phyloP scores from a whole-genome alignment of 2,329 filamentous ascomycete species.

The Fusarium sp. region DNA sequence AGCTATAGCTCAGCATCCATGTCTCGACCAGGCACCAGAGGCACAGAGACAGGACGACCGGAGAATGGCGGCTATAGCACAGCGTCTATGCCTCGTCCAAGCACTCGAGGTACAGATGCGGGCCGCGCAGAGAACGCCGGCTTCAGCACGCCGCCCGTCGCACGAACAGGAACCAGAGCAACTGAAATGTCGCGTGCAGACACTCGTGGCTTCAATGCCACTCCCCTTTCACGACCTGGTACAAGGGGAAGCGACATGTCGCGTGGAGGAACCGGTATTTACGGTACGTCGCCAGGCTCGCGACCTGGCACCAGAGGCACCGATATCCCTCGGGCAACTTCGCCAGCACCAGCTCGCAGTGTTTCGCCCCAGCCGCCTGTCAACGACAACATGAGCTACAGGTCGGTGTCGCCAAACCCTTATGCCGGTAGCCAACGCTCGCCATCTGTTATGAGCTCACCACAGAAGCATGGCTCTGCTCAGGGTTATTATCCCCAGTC shows the following conservation, averaged over 20 bases:
- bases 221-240: constrained; percentile 57
- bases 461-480: constrained; percentile 60
- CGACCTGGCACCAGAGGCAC: constrained; percentile 69
- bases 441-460: constrained; percentile 54
- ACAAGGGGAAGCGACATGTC: constrained; percentile 51
- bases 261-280: constrained; percentile 44
- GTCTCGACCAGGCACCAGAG: constrained; percentile 39
- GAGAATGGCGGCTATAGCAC: constrained; percentile 46
- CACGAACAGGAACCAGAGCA: constrained; percentile 40
- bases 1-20: constrained; percentile 41
- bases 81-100: constrained; percentile 28
- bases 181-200: constrained; percentile 40
- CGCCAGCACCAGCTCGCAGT: constrained; percentile 74
- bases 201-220: constrained; percentile 43
- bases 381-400: constrained; percentile 55
- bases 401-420: constrained; percentile 72
- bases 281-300: constrained; percentile 56
- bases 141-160: constrained; percentile 32
- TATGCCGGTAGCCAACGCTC: constrained; percentile 59
- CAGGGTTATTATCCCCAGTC: constrained; percentile 65
- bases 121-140: constrained; percentile 20
- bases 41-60: constrained; percentile 37
- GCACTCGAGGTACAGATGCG: constrained; percentile 32
- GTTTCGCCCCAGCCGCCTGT: constrained; percentile 71
- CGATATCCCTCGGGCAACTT: constrained; percentile 69